A percentile compares a stretch with the other conserved stretches of the same genome.
phyloP scores from a whole-genome alignment of 306 rosid genomes.

The Lathyrus oleraceus region DNA sequence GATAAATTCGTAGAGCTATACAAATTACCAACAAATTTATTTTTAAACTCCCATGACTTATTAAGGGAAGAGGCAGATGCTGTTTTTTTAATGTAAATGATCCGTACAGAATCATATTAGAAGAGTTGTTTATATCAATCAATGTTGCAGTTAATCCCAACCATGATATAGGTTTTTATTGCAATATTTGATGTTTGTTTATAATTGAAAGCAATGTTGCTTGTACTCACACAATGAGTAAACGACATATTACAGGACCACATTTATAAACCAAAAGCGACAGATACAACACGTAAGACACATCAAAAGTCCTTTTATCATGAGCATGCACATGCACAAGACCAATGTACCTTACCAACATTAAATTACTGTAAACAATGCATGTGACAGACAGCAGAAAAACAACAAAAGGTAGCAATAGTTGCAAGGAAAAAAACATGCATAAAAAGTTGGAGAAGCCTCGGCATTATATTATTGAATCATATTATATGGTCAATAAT shows the following conservation, averaged over 20 bases:
- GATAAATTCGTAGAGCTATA: no score
- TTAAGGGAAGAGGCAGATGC: no score
- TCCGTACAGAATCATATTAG: no score
- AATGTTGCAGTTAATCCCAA: background rate
- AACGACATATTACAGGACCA: conserved; percentile 36
- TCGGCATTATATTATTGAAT: conserved; percentile 54
- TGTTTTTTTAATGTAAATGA: no score
- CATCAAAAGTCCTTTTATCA: background rate
- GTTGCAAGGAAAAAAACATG: background rate
- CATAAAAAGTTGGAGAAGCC: conserved; percentile 9
- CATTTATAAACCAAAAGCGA: conserved; percentile 25
- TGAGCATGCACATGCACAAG: conserved; percentile 3
- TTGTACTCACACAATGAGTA: background rate
- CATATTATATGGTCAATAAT: conserved; percentile 47
- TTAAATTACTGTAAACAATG: background rate
- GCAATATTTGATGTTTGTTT: background rate
- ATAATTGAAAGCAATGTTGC: conserved; percentile 8
- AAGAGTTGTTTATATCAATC: background rate
- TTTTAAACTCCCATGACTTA: no score
- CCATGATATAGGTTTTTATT: background rate
- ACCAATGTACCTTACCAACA: background rate
- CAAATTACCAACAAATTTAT: no score
- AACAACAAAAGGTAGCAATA: background rate
- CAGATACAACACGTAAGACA: background rate
- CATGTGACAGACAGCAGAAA: background rate